Evolutionary conservation across 371 early-diverging fungal species (phyloP).

Genomic region (Mucor plumbeus): DNA sequence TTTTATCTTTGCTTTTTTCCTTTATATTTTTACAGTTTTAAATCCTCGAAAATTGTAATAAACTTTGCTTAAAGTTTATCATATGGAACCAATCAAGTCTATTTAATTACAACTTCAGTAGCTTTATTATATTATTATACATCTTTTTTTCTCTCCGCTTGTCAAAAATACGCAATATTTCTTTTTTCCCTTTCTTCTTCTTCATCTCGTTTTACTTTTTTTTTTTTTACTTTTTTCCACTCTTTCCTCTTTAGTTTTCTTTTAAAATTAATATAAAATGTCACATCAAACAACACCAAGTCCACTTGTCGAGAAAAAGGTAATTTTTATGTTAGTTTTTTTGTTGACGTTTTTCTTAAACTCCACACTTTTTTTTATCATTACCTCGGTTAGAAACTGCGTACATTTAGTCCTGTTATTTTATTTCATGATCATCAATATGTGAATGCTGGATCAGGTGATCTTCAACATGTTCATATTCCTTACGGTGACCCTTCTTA

Average conservation of each 20-base stretch:
- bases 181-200: conserved; percentile 7
- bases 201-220: not conserved
- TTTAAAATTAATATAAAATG: not conserved
- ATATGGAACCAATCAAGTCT: conserved; percentile 11
- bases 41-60: not conserved
- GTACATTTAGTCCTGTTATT: conserved; percentile 48
- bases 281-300: not conserved
- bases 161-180: conserved; percentile 16
- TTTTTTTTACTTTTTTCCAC: not conserved
- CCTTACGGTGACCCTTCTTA: conserved; percentile 13
- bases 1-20: conserved; percentile 2
- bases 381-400: conserved; percentile 15
- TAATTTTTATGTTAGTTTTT: not conserved
- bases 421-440: conserved; percentile 46
- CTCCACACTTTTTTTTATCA: not conserved
- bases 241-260: not conserved
- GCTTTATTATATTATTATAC: not conserved
- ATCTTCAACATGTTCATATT: conserved; percentile 40
- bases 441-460: conserved; percentile 40
- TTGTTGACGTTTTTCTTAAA: not conserved
- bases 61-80: conserved; percentile 5
- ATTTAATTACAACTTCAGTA: conserved; percentile 5
- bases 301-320: conserved; percentile 1
- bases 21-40: not conserved
- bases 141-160: conserved; percentile 15